These are phyloP conservation scores for Erigeron philadelphicus DNA, from an alignment of 140 eudicot genomes.

Conservation along the genomic window DNA sequence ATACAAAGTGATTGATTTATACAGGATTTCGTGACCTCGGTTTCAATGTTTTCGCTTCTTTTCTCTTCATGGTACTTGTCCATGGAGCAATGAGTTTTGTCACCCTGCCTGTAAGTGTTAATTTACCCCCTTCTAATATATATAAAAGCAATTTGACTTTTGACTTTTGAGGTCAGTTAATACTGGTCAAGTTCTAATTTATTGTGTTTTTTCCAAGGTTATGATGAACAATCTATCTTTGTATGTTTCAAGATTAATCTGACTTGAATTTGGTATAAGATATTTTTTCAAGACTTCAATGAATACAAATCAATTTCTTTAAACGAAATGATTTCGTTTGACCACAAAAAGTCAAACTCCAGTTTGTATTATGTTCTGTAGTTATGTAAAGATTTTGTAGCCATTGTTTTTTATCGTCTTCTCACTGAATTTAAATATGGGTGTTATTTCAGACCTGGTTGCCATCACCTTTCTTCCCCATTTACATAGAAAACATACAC, in stretches of 20 bases:
- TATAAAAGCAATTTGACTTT: slow-evolving; percentile 10
- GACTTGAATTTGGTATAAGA: not conserved
- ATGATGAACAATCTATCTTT: not conserved
- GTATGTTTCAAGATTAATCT: not conserved
- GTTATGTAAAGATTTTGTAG: not conserved
- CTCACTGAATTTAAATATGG: not conserved
- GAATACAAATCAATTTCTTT: not conserved
- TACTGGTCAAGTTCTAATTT: not conserved
- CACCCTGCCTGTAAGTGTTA: slow-evolving; percentile 36
- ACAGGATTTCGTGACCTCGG: slow-evolving; percentile 41
- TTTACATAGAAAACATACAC: slow-evolving; percentile 66
- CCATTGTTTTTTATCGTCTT: not conserved
- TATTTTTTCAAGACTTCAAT: not conserved
- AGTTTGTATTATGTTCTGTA: too few species aligned
- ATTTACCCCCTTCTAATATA: not conserved
- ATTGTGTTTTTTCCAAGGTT: not conserved
- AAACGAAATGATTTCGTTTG: not conserved
- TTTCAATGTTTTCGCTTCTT: slow-evolving; percentile 28
- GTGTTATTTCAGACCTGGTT: slow-evolving; percentile 57
- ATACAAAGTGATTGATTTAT: not conserved
- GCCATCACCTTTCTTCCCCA: slow-evolving; percentile 73
- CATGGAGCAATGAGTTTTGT: slow-evolving; percentile 38
- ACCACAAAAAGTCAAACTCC: slow-evolving; percentile 13
- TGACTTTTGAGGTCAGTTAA: not conserved
- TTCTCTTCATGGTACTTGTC: slow-evolving; percentile 25